These are phyloP conservation scores for Uronychia setigera DNA, from an alignment of 73 alveolate genomes.

Conservation along the genomic window DNA sequence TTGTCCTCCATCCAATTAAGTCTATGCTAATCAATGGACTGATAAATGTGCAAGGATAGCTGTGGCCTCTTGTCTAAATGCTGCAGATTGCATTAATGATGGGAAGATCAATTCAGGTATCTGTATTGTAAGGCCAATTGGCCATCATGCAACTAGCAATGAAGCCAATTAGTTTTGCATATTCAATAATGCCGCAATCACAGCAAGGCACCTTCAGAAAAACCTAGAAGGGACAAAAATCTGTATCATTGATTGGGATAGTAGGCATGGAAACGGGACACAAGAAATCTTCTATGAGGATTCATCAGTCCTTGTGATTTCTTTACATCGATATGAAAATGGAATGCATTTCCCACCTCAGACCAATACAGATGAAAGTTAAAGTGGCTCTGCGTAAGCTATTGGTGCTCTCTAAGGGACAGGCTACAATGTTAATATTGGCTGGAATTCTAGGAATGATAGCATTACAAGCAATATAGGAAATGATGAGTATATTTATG, in stretches of 20 bases:
- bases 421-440: slow-evolving; percentile 90
- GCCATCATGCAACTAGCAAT: slow-evolving; percentile 93
- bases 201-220: slow-evolving; percentile 82
- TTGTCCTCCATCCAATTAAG: not conserved
- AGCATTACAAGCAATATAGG: slow-evolving; percentile 58
- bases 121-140: slow-evolving; percentile 93
- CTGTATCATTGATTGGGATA: slow-evolving; percentile 98
- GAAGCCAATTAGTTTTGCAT: slow-evolving; percentile 91
- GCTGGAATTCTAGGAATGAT: slow-evolving; percentile 30
- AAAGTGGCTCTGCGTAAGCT: slow-evolving; percentile 36
- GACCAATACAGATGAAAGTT: not conserved
- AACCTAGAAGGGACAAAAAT: slow-evolving; percentile 66
- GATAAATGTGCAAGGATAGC: not conserved
- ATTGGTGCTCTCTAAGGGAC: slow-evolving; percentile 86
- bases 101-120: slow-evolving; percentile 36
- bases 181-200: slow-evolving; percentile 96
- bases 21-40: not conserved
- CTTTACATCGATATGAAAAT: slow-evolving; percentile 93
- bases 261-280: slow-evolving; percentile 99
- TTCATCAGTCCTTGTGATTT: slow-evolving; percentile 84
- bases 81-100: not conserved
- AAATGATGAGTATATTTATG: slow-evolving; percentile 90
- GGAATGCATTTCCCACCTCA: slow-evolving; percentile 79
- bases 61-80: not conserved
- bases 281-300: slow-evolving; percentile 92